These are phyloP conservation scores for Neurospora sp. DNA, from an alignment of 495 filamentous ascomycete species.

Conservation along the genomic window DNA sequence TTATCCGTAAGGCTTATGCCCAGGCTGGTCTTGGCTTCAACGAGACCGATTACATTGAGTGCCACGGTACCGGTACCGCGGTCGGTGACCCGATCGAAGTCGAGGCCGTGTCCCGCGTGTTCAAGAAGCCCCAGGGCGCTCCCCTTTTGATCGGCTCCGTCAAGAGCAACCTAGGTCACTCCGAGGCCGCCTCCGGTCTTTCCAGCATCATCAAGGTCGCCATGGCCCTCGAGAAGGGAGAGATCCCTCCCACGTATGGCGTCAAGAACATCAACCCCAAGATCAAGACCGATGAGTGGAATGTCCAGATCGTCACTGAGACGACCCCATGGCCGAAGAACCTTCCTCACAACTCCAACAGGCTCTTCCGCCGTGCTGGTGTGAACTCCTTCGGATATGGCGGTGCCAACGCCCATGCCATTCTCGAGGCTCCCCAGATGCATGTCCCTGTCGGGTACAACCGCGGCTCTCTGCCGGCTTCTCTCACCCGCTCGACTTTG, in stretches of 20 bases:
- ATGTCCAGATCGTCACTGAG: constrained; percentile 19
- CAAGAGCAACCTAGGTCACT: constrained; percentile 49
- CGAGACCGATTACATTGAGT: constrained; percentile 31
- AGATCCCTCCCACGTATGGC: constrained; percentile 31
- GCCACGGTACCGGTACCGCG: constrained; percentile 26
- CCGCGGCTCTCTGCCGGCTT: background rate
- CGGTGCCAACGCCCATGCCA: constrained; percentile 47
- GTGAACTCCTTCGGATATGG: constrained; percentile 53
- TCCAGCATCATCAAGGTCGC: constrained; percentile 42
- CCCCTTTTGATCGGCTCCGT: constrained; percentile 29
- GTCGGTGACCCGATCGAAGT: constrained; percentile 31
- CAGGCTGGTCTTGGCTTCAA: constrained; percentile 34
- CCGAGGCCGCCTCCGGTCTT: constrained; percentile 42
- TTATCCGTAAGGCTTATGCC: constrained; percentile 40
- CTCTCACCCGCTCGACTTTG: background rate
- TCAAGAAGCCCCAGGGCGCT: constrained; percentile 6
- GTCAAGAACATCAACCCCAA: constrained; percentile 41
- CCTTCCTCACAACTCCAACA: background rate
- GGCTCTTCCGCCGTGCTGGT: constrained; percentile 30
- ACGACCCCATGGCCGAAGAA: constrained; percentile 17
- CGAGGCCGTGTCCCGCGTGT: constrained; percentile 13
- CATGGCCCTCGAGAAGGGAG: constrained; percentile 41
- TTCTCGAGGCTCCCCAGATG: constrained; percentile 36
- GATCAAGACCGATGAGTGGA: constrained; percentile 20
- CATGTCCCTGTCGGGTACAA: background rate